A percentile compares a stretch with the other conserved stretches of the same genome.
Evolutionary conservation across 768 basidiomycete genomes (phyloP).

Genomic region (Pholiota conissans): DNA sequence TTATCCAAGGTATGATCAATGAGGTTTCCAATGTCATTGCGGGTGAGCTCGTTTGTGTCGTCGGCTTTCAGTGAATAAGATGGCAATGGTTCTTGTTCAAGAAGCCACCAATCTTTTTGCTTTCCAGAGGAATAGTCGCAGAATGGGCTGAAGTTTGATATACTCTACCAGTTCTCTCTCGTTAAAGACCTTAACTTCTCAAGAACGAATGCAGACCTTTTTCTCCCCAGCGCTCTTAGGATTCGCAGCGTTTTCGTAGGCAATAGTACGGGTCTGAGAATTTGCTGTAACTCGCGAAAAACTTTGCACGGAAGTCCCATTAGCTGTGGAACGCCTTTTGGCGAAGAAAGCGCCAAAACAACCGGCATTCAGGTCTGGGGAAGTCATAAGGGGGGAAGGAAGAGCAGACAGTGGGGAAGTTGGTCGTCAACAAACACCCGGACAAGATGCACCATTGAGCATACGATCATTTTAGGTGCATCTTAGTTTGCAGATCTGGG

Average conservation of each 20-base stretch:
- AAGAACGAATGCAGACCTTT: conserved; percentile 2
- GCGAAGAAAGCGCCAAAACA: conserved; percentile 36
- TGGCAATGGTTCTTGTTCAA: conserved; percentile 35
- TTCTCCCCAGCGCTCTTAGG: conserved; percentile 7
- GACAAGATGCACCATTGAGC: conserved; percentile 1
- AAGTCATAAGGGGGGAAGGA: conserved; percentile 21
- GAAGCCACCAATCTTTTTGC: conserved; percentile 26
- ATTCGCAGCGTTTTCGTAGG: neutral
- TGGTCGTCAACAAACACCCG: neutral
- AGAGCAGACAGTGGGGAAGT: conserved; percentile 5
- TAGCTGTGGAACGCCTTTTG: conserved; percentile 9
- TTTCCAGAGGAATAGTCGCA: conserved; percentile 42
- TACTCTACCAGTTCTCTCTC: conserved; percentile 9
- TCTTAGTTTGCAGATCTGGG: conserved; percentile 3
- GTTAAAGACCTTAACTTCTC: neutral
- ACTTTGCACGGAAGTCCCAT: neutral
- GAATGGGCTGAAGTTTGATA: conserved; percentile 37
- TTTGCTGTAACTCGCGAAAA: neutral
- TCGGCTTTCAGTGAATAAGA: conserved; percentile 33
- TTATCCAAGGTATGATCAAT: conserved; percentile 56
- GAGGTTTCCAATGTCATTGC: conserved; percentile 43
- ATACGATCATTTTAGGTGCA: conserved; percentile 2
- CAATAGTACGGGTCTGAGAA: neutral
- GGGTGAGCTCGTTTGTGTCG: conserved; percentile 9
- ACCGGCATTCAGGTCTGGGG: conserved; percentile 23